Percentiles rank a stretch among this genome's conserved stretches.
phyloP scores from a whole-genome alignment of 495 filamentous ascomycete genomes.

The Aspergillus panamensis region DNA sequence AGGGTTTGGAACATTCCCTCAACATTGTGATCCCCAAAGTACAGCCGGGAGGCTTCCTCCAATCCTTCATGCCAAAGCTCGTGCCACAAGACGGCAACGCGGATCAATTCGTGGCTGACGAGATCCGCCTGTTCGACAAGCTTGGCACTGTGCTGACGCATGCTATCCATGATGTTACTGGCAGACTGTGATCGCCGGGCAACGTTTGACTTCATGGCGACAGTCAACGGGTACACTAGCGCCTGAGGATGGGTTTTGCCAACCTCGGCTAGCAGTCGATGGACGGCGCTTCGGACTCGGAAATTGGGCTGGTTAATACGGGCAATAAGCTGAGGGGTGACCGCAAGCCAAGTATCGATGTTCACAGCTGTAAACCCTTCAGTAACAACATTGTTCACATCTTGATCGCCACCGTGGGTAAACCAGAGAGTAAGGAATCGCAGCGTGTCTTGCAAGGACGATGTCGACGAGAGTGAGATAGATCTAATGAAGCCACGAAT shows the following conservation, averaged over 20 bases:
- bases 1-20: conserved; percentile 95
- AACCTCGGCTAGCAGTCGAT: conserved; percentile 85
- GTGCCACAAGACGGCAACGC: conserved; percentile 96
- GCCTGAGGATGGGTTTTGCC: conserved; percentile 93
- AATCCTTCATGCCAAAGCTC: conserved; percentile 99
- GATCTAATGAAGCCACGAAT: conserved; percentile 94
- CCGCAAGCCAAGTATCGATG: conserved; percentile 96
- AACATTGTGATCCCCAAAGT: conserved; percentile 93
- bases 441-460: conserved; percentile 92
- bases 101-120: conserved; percentile 91
- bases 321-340: conserved; percentile 95
- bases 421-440: conserved; percentile 95
- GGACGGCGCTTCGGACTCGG: conserved; percentile 80
- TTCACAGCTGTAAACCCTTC: conserved; percentile 88
- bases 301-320: conserved; percentile 93
- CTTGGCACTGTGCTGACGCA: conserved; percentile 91
- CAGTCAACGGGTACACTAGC: conserved; percentile 98
- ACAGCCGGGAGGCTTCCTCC: conserved; percentile 89
- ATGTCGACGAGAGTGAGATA: conserved; percentile 83
- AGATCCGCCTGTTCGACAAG: conserved; percentile 93
- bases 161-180: conserved; percentile 90
- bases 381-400: conserved; percentile 81
- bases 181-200: conserved; percentile 79
- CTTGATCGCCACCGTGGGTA: conserved; percentile 78
- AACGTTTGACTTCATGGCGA: conserved; percentile 91